Evolutionary conservation across 2,329 filamentous ascomycete species (phyloP), one percentile per base, ranked within the genome.

Genomic region (Calonectria pseudoreteaudii): DNA sequence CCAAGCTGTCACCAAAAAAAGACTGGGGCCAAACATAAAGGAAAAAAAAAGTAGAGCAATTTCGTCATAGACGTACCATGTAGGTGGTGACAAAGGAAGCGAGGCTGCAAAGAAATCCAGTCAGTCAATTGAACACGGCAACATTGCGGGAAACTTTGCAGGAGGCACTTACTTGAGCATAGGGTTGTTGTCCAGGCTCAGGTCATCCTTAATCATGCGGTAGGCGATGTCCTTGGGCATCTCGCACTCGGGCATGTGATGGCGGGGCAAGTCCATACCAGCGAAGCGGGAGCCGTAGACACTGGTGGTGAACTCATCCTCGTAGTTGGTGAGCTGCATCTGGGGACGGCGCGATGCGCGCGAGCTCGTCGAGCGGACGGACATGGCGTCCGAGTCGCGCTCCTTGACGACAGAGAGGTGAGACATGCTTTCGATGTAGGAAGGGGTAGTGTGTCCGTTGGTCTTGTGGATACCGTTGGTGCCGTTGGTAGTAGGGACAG

Each of bases 141-240:
- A n/a, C 11, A n/a, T 9, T 26, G 26, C 47, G 36, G 11, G 66
- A 44, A 28, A 56, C 31, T 62, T 62, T 36, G 56, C 28, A 9
- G 23, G 30, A 47, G 44, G 50, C 16, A 82, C 89, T 79, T 86
- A 94, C 93, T 93, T 95, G 76, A 98, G 90, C 89, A 95, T 96
- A 11, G 95, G 95, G 80, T 96, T 97, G 70, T 95, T 95, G 83
- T 98, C 96, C 67, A 98, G 88, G 76, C 94, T 97, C 77, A 98
- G 88, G 82, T 98, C 95, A 84, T 98, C 96, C 88, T 95, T 96
- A 89, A 98, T 98, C 94, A 98, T 94, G 64, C 95, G 93, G 85
- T 98, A 98, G n/a, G 96, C 96, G 67, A 98, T 91, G 78, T 98
- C 94, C 79, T 91, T 92, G 56, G 96, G 96, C 96, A 98, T 98